phyloP scores from a whole-genome alignment of 176 grass and related monocot species.

The Eremochloa ophiuroides region DNA sequence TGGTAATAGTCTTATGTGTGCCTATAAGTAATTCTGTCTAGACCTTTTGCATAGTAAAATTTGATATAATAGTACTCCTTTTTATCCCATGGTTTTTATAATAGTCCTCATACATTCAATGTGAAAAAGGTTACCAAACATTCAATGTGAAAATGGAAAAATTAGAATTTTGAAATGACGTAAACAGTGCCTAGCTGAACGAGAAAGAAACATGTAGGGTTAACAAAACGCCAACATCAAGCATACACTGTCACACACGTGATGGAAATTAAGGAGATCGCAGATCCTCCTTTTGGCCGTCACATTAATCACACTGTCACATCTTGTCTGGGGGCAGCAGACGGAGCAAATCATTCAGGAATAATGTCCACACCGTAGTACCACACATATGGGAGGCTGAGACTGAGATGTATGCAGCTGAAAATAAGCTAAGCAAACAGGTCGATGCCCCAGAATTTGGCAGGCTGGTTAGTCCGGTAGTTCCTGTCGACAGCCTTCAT shows the following conservation, averaged over 20 bases:
- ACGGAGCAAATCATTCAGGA: background rate
- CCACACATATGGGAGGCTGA: background rate
- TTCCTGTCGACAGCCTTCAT: conserved; percentile 71
- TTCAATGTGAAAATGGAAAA: no score
- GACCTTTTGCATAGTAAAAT: no score
- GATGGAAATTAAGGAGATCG: background rate
- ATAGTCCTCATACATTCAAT: no score
- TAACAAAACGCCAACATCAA: background rate
- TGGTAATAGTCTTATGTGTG: no score
- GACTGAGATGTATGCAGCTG: background rate
- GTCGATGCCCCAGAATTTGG: conserved; percentile 89
- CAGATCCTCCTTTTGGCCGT: no score
- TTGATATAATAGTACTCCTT: no score
- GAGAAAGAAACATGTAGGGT: background rate
- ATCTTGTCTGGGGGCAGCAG: background rate
- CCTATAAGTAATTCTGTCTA: no score
- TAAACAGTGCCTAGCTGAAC: no score
- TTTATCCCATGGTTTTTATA: no score
- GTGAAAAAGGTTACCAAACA: no score
- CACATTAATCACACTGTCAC: no score
- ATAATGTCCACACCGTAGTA: background rate
- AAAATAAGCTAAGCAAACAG: conserved; percentile 59
- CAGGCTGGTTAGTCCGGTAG: conserved; percentile 80
- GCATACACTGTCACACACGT: background rate
- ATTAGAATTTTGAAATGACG: no score